Evolutionary conservation across 2,329 filamentous ascomycete species (phyloP), one percentile per base, ranked within the genome.

Genomic region (Dactylellina haptotyla): DNA sequence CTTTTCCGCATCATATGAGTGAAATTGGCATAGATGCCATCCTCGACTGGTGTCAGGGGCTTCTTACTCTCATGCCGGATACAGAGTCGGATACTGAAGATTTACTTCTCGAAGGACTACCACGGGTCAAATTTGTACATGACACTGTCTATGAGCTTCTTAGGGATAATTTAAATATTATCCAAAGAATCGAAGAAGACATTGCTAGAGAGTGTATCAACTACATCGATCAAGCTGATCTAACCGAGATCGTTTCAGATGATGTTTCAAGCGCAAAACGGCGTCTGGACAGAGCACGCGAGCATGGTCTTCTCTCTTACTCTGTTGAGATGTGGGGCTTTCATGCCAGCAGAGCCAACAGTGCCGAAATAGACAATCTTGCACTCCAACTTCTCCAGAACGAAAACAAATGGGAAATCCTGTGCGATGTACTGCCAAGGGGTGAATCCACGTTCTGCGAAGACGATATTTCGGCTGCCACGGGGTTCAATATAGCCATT

Each of bases 311-410:
- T 34, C 46, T 64, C 23, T 64, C 34, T 14, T 64, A 64, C 37
- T 64, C 59, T 26, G 28, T 16, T 32, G 46, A 54, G 26, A 64
- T 64, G 48, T 54, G 59, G 59, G 48, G 59, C 6, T 64, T 54
- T 48, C 59, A 64, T 34, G 59, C 59, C 5, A 54, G 48, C 28
- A 30, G 58, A 45, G 23, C 45, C n/a, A 28, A 53, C 28, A 43
- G 23, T 41, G 12, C 34, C 10, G 34, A 53, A 32, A 37, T 63
- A 26, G 58, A 63, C 18, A 30, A 63, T 20, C 43, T 63, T 32
- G 28, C 58, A 20, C 23, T 63, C 18, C 30, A 53, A 20, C 34
- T 63, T 30, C 58, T 63, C 18, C 45, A 63, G 23, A 28, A 51
- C 14, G 46, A 51, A 8, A 41, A 2, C 6, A 53, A 20, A 28